A percentile compares a stretch with the other conserved stretches of the same genome.
Evolutionary conservation across 2,329 filamentous ascomycete species (phyloP).

Genomic region (Orbilia oligospora): DNA sequence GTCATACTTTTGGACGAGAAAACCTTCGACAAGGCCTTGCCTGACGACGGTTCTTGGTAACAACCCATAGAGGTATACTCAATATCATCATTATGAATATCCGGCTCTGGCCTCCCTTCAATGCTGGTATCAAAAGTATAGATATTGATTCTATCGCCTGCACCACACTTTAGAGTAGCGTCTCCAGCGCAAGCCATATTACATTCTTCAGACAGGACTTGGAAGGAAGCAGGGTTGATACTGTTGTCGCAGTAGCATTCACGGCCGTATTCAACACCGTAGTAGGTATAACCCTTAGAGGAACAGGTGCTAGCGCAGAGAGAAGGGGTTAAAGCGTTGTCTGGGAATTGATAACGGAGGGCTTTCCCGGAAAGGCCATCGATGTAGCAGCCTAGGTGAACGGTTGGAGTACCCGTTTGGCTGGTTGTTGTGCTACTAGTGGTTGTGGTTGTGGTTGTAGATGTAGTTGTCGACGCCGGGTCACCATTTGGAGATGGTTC

Average conservation of each 20-base stretch:
- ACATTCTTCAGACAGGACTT: constrained; percentile 29
- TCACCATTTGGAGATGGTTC: background rate
- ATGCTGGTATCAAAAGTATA: constrained; percentile 1
- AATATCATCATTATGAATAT: background rate
- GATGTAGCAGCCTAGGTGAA: constrained; percentile 10
- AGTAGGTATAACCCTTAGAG: constrained; percentile 62
- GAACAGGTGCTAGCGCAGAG: constrained; percentile 8
- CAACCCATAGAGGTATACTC: constrained; percentile 1
- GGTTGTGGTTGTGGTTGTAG: background rate
- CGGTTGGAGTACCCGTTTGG: constrained; percentile 10
- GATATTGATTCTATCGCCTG: constrained; percentile 9
- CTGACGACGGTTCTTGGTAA: background rate
- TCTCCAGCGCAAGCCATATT: constrained; percentile 29
- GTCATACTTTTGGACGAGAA: background rate
- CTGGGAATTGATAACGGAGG: constrained; percentile 8
- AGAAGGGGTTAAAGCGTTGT: constrained; percentile 5
- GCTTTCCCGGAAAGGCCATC: constrained; percentile 7
- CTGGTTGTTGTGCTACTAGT: background rate
- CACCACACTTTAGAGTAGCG: constrained; percentile 12
- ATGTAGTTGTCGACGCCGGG: background rate
- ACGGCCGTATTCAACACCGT: constrained; percentile 64
- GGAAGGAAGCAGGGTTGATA: constrained; percentile 45
- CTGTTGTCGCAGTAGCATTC: constrained; percentile 60
- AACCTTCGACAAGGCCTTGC: constrained; percentile 4
- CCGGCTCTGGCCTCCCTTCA: constrained; percentile 2